These are phyloP conservation scores for Talaromyces atroroseus DNA, from an alignment of 2,329 filamentous ascomycete genomes.

Conservation along the genomic window DNA sequence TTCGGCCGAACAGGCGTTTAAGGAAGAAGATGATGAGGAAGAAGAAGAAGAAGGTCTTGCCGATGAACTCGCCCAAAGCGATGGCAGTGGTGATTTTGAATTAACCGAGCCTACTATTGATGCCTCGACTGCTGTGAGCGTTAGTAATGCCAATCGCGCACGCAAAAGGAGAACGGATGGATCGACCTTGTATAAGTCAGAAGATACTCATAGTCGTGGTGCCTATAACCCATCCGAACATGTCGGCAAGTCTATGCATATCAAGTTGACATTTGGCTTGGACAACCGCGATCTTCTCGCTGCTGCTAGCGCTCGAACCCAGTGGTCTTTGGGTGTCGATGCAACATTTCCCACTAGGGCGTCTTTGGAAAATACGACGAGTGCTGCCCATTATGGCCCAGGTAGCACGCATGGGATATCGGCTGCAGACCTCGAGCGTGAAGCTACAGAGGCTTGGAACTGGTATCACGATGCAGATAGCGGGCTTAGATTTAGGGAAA, in stretches of 20 bases:
- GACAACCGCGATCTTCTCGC: constrained; percentile 46
- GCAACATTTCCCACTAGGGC: constrained; percentile 47
- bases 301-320: constrained; percentile 44
- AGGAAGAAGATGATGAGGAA: constrained; percentile 15
- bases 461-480: constrained; percentile 49
- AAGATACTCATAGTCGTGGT: constrained; percentile 34
- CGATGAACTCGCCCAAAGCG: constrained; percentile 12
- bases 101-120: neutral
- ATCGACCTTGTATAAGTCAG: constrained; percentile 17
- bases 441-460: constrained; percentile 45
- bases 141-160: neutral
- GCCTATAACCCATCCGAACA: constrained; percentile 31
- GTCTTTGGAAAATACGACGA: constrained; percentile 27
- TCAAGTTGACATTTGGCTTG: constrained; percentile 49
- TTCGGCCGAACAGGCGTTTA: constrained; percentile 9
- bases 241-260: constrained; percentile 39
- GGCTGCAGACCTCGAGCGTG: constrained; percentile 36
- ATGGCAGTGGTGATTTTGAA: neutral
- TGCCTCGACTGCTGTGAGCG: neutral
- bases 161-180: constrained; percentile 18
- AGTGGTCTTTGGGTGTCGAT: constrained; percentile 45
- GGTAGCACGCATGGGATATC: constrained; percentile 40
- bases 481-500: constrained; percentile 35
- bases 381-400: constrained; percentile 31
- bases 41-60: constrained; percentile 11